Conservation (phyloP, 139 green algal species). For the Chlorella sp. region DNA sequence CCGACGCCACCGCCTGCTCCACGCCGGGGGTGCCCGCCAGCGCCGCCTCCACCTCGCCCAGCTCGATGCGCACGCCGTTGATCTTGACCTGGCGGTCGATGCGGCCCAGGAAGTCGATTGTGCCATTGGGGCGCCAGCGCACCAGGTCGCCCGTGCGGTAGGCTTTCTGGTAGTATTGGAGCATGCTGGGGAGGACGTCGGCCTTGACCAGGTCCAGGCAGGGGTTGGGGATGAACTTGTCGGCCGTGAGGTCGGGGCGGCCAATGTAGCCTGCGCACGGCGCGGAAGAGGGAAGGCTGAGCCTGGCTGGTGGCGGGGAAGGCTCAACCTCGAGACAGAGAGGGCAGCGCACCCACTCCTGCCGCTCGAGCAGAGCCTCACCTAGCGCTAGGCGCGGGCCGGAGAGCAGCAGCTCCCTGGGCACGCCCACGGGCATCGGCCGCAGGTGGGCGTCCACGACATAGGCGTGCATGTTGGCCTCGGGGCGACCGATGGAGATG, state of each 20-base stretch:
- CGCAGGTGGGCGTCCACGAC: conserved; percentile 31
- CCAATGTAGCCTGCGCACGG: conserved; percentile 41
- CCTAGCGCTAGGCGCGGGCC: conserved; percentile 42
- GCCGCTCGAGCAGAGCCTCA: no score
- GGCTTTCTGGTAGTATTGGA: not conserved
- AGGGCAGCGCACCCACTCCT: no score
- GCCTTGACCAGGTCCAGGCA: not conserved
- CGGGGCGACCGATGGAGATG: conserved; percentile 39
- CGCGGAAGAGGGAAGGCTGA: no score
- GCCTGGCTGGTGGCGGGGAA: no score
- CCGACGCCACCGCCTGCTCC: conserved; percentile 2
- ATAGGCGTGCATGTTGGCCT: conserved; percentile 46
- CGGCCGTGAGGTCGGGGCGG: conserved; percentile 38
- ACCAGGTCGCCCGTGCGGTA: conserved; percentile 55
- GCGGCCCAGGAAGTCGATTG: conserved; percentile 47
- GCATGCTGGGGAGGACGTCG: not conserved
- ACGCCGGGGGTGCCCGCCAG: conserved; percentile 9
- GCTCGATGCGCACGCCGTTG: conserved; percentile 56
- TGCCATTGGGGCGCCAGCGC: conserved; percentile 28
- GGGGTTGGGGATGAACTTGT: conserved; percentile 44
- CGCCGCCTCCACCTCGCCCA: conserved; percentile 56
- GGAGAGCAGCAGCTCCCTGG: conserved; percentile 53
- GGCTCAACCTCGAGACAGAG: no score
- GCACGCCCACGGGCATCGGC: conserved; percentile 35
- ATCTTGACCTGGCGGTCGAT: conserved; percentile 61